A percentile compares a stretch with the other conserved stretches of the same genome.
phyloP scores from a whole-genome alignment of 2,329 filamentous ascomycete species.

The Monilinia laxa region DNA sequence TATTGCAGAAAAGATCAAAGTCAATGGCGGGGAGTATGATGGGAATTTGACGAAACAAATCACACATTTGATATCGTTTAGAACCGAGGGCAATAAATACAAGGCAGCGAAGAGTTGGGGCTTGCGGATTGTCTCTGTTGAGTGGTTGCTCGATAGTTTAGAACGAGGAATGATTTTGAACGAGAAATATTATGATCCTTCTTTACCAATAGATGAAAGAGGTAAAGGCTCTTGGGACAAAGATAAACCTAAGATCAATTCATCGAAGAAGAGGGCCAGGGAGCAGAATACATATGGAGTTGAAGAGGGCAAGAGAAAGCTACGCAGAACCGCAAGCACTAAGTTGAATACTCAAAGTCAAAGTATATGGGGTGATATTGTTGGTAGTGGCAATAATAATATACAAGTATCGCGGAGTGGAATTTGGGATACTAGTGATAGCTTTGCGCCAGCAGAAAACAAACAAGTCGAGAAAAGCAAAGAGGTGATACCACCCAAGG shows the following conservation, averaged over 20 bases:
- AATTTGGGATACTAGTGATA: constrained; percentile 33
- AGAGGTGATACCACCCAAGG: constrained; percentile 2
- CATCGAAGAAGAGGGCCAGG: constrained; percentile 59
- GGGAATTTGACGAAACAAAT: constrained; percentile 83
- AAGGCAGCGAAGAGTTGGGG: constrained; percentile 81
- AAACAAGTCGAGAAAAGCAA: neutral
- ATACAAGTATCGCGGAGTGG: constrained; percentile 37
- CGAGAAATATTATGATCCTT: constrained; percentile 79
- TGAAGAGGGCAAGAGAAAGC: constrained; percentile 69
- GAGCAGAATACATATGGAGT: constrained; percentile 47
- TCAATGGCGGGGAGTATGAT: constrained; percentile 78
- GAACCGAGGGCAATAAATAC: constrained; percentile 85
- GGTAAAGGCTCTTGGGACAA: constrained; percentile 75
- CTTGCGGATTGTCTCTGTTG: constrained; percentile 73
- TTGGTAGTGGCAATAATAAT: constrained; percentile 48
- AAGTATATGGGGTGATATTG: constrained; percentile 87
- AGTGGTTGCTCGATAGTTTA: constrained; percentile 84
- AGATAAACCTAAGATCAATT: constrained; percentile 47
- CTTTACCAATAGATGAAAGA: constrained; percentile 66
- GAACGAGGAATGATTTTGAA: constrained; percentile 88
- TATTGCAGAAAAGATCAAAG: constrained; percentile 64
- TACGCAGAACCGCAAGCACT: constrained; percentile 83
- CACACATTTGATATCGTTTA: constrained; percentile 81
- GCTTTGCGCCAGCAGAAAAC: constrained; percentile 13
- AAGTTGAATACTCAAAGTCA: constrained; percentile 78